A percentile compares a stretch with the other conserved stretches of the same genome.
These are phyloP conservation scores for Umbilicaria muhlenbergii DNA, from an alignment of 495 filamentous ascomycete genomes.

Conservation along the genomic window DNA sequence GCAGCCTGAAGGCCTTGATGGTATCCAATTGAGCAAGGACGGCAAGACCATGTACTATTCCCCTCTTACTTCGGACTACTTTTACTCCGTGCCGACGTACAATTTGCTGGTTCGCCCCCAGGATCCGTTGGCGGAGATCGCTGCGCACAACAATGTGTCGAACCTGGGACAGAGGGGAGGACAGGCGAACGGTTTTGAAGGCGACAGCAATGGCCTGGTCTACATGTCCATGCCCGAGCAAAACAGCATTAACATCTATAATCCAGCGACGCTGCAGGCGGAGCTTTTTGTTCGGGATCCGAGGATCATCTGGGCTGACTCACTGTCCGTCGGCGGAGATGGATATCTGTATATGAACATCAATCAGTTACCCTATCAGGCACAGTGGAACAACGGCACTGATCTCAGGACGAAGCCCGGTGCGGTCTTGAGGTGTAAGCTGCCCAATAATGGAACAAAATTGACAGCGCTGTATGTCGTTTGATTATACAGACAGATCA, in stretches of 20 bases:
- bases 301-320: slow-evolving; percentile 26
- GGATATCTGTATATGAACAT: slow-evolving; percentile 28
- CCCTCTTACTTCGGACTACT: slow-evolving; percentile 17
- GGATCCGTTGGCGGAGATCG: slow-evolving; percentile 19
- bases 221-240: slow-evolving; percentile 26
- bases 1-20: slow-evolving; percentile 21
- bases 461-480: slow-evolving; percentile 4
- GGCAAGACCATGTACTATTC: slow-evolving; percentile 22
- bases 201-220: slow-evolving; percentile 20
- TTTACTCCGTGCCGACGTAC: slow-evolving; percentile 20
- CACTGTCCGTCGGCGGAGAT: slow-evolving; percentile 18
- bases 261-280: slow-evolving; percentile 16
- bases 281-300: slow-evolving; percentile 22
- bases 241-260: slow-evolving; percentile 24
- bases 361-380: slow-evolving; percentile 26
- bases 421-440: slow-evolving; percentile 13
- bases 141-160: slow-evolving; percentile 20
- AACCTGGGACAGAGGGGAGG: slow-evolving; percentile 22
- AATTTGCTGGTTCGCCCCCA: slow-evolving; percentile 17
- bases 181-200: slow-evolving; percentile 23
- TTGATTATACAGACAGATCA: too few relatives aligned
- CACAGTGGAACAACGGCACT: slow-evolving; percentile 18
- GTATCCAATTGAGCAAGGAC: slow-evolving; percentile 22
- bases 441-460: slow-evolving; percentile 16
- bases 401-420: slow-evolving; percentile 16